These are phyloP conservation scores for Phoenix dactylifera DNA, from an alignment of 176 grass and related monocot genomes.

Conservation along the genomic window DNA sequence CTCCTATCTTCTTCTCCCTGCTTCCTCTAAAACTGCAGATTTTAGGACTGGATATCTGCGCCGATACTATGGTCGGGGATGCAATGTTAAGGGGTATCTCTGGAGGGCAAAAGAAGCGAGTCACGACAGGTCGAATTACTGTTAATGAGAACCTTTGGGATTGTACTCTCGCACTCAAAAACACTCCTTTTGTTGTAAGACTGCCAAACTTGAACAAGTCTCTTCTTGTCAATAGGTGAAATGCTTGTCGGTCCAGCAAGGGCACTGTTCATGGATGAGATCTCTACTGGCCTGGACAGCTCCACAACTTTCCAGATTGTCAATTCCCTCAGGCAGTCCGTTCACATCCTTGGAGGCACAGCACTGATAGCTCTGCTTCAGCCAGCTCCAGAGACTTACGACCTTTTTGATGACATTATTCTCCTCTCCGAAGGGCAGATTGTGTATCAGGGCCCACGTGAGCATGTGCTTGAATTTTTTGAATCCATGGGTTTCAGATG, in stretches of 20 bases:
- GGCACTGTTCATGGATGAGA: conserved; percentile 62
- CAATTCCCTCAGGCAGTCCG: conserved; percentile 24
- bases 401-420: conserved; percentile 49
- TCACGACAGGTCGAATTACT: conserved; percentile 29
- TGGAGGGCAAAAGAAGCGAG: conserved; percentile 42
- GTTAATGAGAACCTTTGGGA: no score
- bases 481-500: conserved; percentile 44
- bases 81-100: conserved; percentile 39
- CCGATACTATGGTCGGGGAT: conserved; percentile 39
- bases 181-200: no score
- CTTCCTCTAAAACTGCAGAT: conserved; percentile 16
- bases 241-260: conserved; percentile 48
- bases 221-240: conserved; percentile 26
- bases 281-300: conserved; percentile 58
- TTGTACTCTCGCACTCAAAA: no score
- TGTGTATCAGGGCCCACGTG: conserved; percentile 45
- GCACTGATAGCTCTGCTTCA: conserved; percentile 46
- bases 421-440: conserved; percentile 46
- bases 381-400: conserved; percentile 56
- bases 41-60: conserved; percentile 32
- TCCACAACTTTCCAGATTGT: conserved; percentile 59
- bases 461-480: conserved; percentile 42
- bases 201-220: no score
- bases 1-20: background rate
- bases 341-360: conserved; percentile 42